Percentiles rank a stretch among this genome's conserved stretches.
Evolutionary conservation across 352 stramenopile genomes (phyloP).

Genomic region (Pythium pyrilobum): DNA sequence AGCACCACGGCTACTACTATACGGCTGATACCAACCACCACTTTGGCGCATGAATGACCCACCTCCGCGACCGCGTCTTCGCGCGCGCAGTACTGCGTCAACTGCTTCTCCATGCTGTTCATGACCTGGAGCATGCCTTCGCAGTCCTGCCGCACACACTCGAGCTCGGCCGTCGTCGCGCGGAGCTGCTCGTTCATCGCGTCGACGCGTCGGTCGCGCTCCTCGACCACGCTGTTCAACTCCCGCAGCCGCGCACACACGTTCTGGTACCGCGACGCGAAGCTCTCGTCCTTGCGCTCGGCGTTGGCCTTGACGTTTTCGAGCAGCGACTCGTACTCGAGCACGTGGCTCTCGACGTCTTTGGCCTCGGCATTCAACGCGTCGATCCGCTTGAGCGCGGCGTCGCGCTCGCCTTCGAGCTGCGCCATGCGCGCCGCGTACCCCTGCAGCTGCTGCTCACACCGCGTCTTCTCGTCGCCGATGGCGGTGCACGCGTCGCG

Average conservation of each 20-base stretch:
- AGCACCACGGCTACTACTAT: background rate
- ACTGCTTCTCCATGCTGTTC: conserved; percentile 78
- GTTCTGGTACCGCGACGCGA: conserved; percentile 61
- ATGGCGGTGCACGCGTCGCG: conserved; percentile 48
- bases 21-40: background rate
- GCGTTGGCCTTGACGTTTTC: conserved; percentile 53
- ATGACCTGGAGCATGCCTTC: conserved; percentile 83
- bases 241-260: conserved; percentile 63
- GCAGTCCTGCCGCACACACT: conserved; percentile 65
- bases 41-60: background rate
- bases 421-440: conserved; percentile 62
- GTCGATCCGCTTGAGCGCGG: conserved; percentile 31
- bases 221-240: conserved; percentile 47
- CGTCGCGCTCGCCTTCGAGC: conserved; percentile 53
- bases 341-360: conserved; percentile 40
- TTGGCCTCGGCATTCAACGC: conserved; percentile 25
- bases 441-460: conserved; percentile 63
- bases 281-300: conserved; percentile 57
- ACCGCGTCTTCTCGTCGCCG: conserved; percentile 55
- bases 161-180: conserved; percentile 41
- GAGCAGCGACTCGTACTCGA: conserved; percentile 55
- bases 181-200: conserved; percentile 42
- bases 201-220: conserved; percentile 48
- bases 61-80: conserved; percentile 76
- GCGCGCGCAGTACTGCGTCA: conserved; percentile 66